Percentiles rank a stretch among this genome's conserved stretches.
Evolutionary conservation across 2,329 filamentous ascomycete species (phyloP).

Genomic region (Cercospora nicotianae): DNA sequence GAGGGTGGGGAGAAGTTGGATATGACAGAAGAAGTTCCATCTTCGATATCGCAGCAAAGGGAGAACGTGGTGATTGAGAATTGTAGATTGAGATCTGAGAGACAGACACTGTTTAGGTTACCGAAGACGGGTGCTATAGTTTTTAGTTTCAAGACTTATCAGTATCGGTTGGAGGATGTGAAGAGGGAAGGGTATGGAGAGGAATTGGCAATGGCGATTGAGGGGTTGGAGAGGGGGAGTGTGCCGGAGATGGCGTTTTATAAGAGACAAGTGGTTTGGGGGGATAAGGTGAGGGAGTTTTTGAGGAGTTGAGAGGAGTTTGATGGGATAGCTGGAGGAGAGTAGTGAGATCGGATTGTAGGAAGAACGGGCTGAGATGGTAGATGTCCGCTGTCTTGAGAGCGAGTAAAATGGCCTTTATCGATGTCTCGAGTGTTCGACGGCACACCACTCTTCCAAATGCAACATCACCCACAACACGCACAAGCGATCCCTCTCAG

Average conservation of each 20-base stretch:
- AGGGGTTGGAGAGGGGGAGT: conserved; percentile 58
- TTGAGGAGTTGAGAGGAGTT: conserved; percentile 32
- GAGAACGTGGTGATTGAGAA: conserved; percentile 42
- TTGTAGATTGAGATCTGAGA: conserved; percentile 55
- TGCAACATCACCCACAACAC: too few relatives aligned
- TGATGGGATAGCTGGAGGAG: too few relatives aligned
- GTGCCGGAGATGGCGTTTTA: conserved; percentile 60
- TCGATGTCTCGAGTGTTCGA: too few relatives aligned
- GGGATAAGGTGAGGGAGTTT: conserved; percentile 55
- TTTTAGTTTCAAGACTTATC: conserved; percentile 64
- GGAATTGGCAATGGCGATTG: conserved; percentile 57
- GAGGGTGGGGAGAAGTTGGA: conserved; percentile 16
- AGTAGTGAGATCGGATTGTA: too few relatives aligned
- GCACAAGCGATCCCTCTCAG: too few relatives aligned
- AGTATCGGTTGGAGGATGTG: conserved; percentile 56
- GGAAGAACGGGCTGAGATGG: too few relatives aligned
- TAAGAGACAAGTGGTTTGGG: conserved; percentile 60
- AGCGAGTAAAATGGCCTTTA: too few relatives aligned
- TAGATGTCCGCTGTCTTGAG: too few relatives aligned
- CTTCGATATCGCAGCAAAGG: conserved; percentile 28
- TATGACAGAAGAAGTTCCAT: too few relatives aligned
- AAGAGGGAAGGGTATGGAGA: conserved; percentile 58
- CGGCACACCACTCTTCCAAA: too few relatives aligned
- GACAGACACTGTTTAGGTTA: conserved; percentile 62
- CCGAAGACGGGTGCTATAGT: conserved; percentile 56